These are phyloP conservation scores for Russula lepida DNA, from an alignment of 768 basidiomycete genomes.

Conservation along the genomic window DNA sequence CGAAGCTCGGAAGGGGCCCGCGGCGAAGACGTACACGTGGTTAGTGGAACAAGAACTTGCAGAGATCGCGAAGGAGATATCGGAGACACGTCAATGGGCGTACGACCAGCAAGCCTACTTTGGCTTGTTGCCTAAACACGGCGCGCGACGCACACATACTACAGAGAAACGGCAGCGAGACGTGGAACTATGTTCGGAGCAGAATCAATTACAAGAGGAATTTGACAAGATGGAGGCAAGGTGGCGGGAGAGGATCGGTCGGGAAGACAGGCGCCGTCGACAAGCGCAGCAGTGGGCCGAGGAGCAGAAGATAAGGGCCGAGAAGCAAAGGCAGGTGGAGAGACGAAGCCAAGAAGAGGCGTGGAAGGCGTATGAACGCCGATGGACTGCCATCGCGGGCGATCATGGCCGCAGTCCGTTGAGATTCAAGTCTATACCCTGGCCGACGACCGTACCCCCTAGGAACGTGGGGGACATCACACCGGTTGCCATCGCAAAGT, in stretches of 20 bases:
- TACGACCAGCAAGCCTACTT: conserved; percentile 40
- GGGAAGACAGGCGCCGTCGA: conserved; percentile 35
- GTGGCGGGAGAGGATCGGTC: conserved; percentile 42
- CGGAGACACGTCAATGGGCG: conserved; percentile 59
- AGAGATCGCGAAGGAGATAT: conserved; percentile 36
- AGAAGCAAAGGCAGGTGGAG: conserved; percentile 30
- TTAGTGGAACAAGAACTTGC: conserved; percentile 46
- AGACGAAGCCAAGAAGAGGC: conserved; percentile 43
- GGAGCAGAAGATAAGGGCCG: conserved; percentile 34
- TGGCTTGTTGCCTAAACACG: background rate
- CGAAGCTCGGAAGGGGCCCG: conserved; percentile 26
- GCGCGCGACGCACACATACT: background rate
- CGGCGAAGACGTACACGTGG: conserved; percentile 30
- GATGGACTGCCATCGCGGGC: conserved; percentile 44
- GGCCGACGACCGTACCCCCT: conserved; percentile 51
- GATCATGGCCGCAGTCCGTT: conserved; percentile 35
- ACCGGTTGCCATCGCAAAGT: conserved; percentile 43
- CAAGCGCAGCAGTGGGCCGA: conserved; percentile 28
- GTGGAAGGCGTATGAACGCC: conserved; percentile 56
- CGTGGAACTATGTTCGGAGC: conserved; percentile 26
- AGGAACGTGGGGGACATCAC: conserved; percentile 41
- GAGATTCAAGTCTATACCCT: conserved; percentile 58
- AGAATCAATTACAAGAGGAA: conserved; percentile 45
- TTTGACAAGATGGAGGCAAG: conserved; percentile 45
- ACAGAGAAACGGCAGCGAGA: conserved; percentile 1